These are phyloP conservation scores for Aphanomyces euteiches DNA, from an alignment of 352 stramenopile species.

Conservation along the genomic window DNA sequence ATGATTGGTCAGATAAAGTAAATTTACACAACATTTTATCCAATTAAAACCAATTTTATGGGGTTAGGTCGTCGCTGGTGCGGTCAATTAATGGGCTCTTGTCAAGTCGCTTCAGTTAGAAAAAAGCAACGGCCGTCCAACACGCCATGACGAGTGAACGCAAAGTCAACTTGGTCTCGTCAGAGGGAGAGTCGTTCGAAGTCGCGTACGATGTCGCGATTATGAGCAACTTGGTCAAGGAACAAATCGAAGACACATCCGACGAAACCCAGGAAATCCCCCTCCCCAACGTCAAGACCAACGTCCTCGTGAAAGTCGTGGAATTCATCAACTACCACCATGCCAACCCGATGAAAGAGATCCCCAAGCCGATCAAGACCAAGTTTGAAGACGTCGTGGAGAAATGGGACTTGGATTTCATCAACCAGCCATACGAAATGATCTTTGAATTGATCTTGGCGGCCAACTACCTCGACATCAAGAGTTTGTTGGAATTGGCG, in stretches of 20 bases:
- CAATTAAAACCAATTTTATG: too few relatives aligned
- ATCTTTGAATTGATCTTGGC: slow-evolving; percentile 64
- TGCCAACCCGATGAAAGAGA: slow-evolving; percentile 52
- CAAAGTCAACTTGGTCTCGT: slow-evolving; percentile 53
- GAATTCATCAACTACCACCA: slow-evolving; percentile 59
- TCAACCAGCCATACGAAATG: slow-evolving; percentile 49
- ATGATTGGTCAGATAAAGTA: too few relatives aligned
- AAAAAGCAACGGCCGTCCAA: background rate
- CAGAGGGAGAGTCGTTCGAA: slow-evolving; percentile 58
- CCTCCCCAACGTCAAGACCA: slow-evolving; percentile 54
- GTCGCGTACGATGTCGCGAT: slow-evolving; percentile 39
- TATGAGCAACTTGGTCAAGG: slow-evolving; percentile 54
- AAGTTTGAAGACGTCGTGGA: slow-evolving; percentile 48
- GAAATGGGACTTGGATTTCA: slow-evolving; percentile 59
- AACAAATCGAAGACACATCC: slow-evolving; percentile 43
- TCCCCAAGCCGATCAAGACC: slow-evolving; percentile 58
- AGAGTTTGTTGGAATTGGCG: slow-evolving; percentile 53
- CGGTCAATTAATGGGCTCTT: too few relatives aligned
- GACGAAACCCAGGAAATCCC: slow-evolving; percentile 48
- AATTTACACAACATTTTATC: too few relatives aligned
- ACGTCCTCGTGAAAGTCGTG: slow-evolving; percentile 51
- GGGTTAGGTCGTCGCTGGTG: too few relatives aligned
- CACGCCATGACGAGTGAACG: slow-evolving; percentile 3
- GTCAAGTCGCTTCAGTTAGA: too few relatives aligned
- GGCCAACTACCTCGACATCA: slow-evolving; percentile 72